Conservation (phyloP, 305 asterid species). For the Fraxinus dipetala region DNA sequence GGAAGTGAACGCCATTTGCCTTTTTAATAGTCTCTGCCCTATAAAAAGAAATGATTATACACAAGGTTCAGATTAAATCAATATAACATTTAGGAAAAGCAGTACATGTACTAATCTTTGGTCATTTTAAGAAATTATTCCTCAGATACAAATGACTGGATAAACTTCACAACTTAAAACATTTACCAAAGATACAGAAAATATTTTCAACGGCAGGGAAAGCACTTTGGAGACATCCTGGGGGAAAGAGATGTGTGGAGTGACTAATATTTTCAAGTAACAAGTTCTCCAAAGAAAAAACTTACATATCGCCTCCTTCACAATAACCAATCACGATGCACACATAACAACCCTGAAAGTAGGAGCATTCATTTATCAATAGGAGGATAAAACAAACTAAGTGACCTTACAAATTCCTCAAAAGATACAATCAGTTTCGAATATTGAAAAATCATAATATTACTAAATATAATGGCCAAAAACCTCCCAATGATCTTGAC, state of each 20-base stretch:
- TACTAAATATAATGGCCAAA: background rate
- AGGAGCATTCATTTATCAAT: constrained; percentile 16
- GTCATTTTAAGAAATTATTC: background rate
- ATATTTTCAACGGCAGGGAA: background rate
- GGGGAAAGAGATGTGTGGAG: background rate
- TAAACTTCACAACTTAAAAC: background rate
- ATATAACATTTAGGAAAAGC: background rate
- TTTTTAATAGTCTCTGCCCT: constrained; percentile 94
- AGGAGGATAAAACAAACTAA: constrained; percentile 2
- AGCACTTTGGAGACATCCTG: background rate
- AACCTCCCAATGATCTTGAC: background rate
- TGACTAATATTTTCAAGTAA: background rate
- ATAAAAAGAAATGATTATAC: constrained; percentile 19
- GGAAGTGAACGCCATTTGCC: constrained; percentile 75
- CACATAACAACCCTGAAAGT: constrained; percentile 88
- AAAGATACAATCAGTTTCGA: background rate
- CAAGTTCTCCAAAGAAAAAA: constrained; percentile 17
- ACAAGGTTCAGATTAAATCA: background rate
- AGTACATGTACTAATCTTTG: background rate
- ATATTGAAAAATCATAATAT: background rate
- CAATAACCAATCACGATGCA: constrained; percentile 96
- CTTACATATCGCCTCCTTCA: constrained; percentile 99
- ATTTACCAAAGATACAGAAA: background rate
- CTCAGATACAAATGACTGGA: background rate
- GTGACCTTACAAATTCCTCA: background rate